Conservation (phyloP, 768 basidiomycete genomes). For the Serendipita sp. region DNA sequence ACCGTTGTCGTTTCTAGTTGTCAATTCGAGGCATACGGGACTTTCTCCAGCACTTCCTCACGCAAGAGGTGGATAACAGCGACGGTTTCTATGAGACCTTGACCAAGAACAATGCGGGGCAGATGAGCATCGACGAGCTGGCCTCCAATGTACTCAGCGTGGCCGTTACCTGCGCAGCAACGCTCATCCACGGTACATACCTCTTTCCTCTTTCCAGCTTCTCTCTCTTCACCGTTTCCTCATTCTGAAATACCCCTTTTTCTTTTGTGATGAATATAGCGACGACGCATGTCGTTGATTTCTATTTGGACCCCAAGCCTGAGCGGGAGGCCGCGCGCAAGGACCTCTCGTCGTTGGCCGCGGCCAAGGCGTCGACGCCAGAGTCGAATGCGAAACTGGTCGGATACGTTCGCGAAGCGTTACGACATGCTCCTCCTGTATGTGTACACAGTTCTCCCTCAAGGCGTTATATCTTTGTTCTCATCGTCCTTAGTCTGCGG, state of each 20-base stretch:
- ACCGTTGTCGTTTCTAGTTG: constrained; percentile 34
- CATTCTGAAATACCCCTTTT: neutral
- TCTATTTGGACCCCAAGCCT: constrained; percentile 36
- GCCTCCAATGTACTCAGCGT: constrained; percentile 58
- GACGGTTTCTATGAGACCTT: constrained; percentile 14
- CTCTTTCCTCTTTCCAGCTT: neutral
- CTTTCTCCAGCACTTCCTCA: constrained; percentile 50
- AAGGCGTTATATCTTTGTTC: neutral
- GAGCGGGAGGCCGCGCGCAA: constrained; percentile 27
- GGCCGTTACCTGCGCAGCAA: constrained; percentile 49
- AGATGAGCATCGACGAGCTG: constrained; percentile 37
- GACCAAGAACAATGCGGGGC: constrained; percentile 10
- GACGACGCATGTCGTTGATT: constrained; percentile 34
- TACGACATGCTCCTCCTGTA: constrained; percentile 12
- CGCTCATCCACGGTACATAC: constrained; percentile 47
- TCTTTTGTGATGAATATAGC: constrained; percentile 2
- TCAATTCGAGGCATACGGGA: constrained; percentile 65
- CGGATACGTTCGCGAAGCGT: constrained; percentile 38
- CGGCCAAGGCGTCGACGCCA: no score
- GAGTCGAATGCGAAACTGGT: constrained; percentile 21
- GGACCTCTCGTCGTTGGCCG: constrained; percentile 23
- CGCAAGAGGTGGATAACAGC: constrained; percentile 56
- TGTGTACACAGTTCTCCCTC: neutral
- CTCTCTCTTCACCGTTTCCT: no score
- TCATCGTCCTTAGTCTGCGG: constrained; percentile 13